These are phyloP conservation scores for Penicillium sp. DNA, from an alignment of 2,329 filamentous ascomycete genomes.

Conservation along the genomic window DNA sequence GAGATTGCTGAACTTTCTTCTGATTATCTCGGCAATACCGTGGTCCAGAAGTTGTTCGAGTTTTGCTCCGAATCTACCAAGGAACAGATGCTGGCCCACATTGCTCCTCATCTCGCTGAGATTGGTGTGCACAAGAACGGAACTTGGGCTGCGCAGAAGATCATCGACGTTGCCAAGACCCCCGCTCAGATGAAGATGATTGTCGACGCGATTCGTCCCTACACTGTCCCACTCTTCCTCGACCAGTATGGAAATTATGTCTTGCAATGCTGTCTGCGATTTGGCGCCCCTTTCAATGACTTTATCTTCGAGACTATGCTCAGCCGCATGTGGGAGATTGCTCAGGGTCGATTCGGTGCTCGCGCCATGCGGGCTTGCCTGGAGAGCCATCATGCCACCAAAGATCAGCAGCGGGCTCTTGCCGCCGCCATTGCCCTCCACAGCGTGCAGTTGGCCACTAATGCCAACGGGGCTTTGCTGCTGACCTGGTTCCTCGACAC, in stretches of 20 bases:
- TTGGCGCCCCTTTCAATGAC: slow-evolving; percentile 83
- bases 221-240: slow-evolving; percentile 87
- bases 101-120: slow-evolving; percentile 89
- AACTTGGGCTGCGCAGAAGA: slow-evolving; percentile 99
- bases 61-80: slow-evolving; percentile 89
- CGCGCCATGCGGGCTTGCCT: slow-evolving; percentile 95
- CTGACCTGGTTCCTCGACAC: slow-evolving; percentile 98
- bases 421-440: slow-evolving; percentile 94
- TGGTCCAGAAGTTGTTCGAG: slow-evolving; percentile 99
- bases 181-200: slow-evolving; percentile 80
- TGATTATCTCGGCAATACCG: slow-evolving; percentile 96
- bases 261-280: slow-evolving; percentile 92
- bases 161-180: slow-evolving; percentile 93
- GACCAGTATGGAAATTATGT: slow-evolving; percentile 99
- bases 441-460: slow-evolving; percentile 93
- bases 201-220: slow-evolving; percentile 79
- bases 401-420: slow-evolving; percentile 93
- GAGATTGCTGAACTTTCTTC: slow-evolving; percentile 94
- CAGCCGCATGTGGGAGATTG: slow-evolving; percentile 86
- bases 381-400: slow-evolving; percentile 92
- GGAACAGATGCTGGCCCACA: slow-evolving; percentile 85
- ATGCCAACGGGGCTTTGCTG: slow-evolving; percentile 89
- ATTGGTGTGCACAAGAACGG: slow-evolving; percentile 99
- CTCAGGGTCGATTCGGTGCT: slow-evolving; percentile 91
- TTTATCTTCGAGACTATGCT: slow-evolving; percentile 99